Evolutionary conservation across 1,139 yeast genomes (phyloP), one percentile per base, ranked within the genome.

Genomic region (Arxiozyma telluris): DNA sequence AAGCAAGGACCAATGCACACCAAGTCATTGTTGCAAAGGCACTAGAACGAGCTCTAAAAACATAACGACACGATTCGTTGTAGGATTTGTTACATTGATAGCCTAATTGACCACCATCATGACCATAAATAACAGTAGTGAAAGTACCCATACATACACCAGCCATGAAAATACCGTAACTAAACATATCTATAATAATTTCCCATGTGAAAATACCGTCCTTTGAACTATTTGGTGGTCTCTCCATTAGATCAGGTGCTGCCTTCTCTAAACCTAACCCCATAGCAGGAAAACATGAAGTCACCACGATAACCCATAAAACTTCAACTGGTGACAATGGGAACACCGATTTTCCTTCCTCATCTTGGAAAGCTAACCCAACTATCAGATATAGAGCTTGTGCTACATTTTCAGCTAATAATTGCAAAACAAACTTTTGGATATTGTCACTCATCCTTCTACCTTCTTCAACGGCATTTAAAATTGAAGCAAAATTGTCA

Each of bases 271-370:
- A 96, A 56, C 98, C 98, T 51, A 93, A 76, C 0, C 96, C 89
- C 75, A 93, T 98, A 0, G 98, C 98, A 2, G 99, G 99, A 42
- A 98, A 98, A 2, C 98, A 98, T 69, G 94, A 98, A 93, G 94
- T 93, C 59, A 93, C 79, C 53, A 93, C 94, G 69, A 93, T 93
- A 67, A 93, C 90, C 98, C 98, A 93, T 64, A 93, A 75, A 60
- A 94, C 94, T 75, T 93, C 98, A 94, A 93, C 94, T 23, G 99
- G 97, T 64, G 94, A 91, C 61, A 93, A 77, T 11, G 99, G 98
- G 65, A 90, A 60, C 12, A 66, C 69, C 6, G 71, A 66, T 87
- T 55, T 96, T 90, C 60, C 88, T 73, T 54, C 89, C 83, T 68
- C 86, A 81, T 61, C 91, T 72, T 15, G 96, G 87, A 38, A 96